Evolutionary conservation across 1,139 yeast species (phyloP).

Genomic region (Pichia sp.): DNA sequence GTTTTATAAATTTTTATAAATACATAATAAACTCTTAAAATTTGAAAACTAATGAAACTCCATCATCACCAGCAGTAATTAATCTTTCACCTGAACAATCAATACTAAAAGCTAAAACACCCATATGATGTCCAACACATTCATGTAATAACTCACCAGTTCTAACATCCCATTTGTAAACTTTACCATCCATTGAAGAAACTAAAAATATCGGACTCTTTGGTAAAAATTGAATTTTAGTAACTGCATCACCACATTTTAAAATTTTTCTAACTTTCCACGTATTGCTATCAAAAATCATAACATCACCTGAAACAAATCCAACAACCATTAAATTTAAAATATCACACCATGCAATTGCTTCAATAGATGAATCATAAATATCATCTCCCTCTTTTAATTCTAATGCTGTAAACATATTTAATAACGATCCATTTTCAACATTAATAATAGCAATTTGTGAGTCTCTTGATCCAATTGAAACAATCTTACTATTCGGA

Average conservation of each 20-base stretch:
- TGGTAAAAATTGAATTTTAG: conserved; percentile 64
- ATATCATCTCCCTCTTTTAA: conserved; percentile 55
- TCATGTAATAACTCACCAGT: conserved; percentile 69
- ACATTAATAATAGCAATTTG: conserved; percentile 68
- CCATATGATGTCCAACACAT: conserved; percentile 92
- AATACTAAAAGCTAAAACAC: conserved; percentile 73
- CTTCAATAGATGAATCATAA: conserved; percentile 78
- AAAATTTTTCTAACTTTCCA: conserved; percentile 80
- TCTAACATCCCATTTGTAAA: conserved; percentile 85
- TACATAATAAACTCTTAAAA: conserved; percentile 1
- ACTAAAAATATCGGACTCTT: conserved; percentile 58
- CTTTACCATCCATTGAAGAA: conserved; percentile 76
- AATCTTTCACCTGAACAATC: conserved; percentile 56
- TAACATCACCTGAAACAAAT: conserved; percentile 78
- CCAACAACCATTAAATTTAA: conserved; percentile 76
- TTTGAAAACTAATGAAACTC: conserved; percentile 70
- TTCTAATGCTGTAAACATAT: conserved; percentile 58
- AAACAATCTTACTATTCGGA: conserved; percentile 44
- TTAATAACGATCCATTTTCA: conserved; percentile 66
- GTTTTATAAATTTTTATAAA: not conserved
- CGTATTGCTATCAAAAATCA: conserved; percentile 73
- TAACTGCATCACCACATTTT: conserved; percentile 72
- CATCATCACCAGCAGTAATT: conserved; percentile 97
- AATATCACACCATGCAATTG: conserved; percentile 71
- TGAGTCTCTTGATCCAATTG: conserved; percentile 84